These are phyloP conservation scores for Sicyos baderoa DNA, from an alignment of 306 rosid species.

Conservation along the genomic window DNA sequence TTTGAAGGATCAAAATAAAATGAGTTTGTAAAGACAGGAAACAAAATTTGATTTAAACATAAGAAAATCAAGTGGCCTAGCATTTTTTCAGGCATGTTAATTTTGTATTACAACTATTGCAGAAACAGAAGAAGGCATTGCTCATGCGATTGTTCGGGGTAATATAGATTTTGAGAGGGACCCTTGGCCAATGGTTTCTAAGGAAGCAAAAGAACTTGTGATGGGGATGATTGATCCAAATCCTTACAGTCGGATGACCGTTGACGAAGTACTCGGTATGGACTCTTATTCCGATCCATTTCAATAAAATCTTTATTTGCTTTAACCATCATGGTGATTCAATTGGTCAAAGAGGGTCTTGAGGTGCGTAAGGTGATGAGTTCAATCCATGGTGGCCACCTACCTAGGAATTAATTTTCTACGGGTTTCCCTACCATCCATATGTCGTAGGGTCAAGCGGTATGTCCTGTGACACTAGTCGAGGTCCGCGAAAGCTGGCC, in stretches of 20 bases:
- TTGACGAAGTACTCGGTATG: conserved; percentile 85
- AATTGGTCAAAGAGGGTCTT: too few species aligned
- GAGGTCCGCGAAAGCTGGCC: too few species aligned
- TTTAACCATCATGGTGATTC: too few species aligned
- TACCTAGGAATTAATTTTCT: too few species aligned
- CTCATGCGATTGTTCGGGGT: conserved; percentile 71
- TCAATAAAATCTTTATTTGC: neutral
- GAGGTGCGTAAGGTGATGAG: too few species aligned
- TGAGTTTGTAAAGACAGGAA: neutral
- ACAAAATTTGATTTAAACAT: neutral
- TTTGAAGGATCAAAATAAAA: neutral
- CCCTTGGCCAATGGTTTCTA: conserved; percentile 87
- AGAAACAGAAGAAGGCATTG: conserved; percentile 92
- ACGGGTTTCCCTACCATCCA: too few species aligned
- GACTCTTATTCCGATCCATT: neutral
- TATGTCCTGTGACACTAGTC: too few species aligned
- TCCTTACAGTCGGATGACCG: conserved; percentile 60
- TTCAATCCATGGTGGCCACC: too few species aligned
- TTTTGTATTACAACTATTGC: conserved; percentile 26
- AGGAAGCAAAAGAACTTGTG: conserved; percentile 65
- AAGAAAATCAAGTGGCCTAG: neutral
- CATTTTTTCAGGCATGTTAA: conserved; percentile 21
- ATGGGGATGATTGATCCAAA: conserved; percentile 76
- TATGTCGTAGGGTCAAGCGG: too few species aligned
- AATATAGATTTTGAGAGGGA: conserved; percentile 62